A percentile compares a stretch with the other conserved stretches of the same genome.
Evolutionary conservation across 2,329 filamentous ascomycete genomes (phyloP).

Genomic region (Beauveria scarabaeidicola): DNA sequence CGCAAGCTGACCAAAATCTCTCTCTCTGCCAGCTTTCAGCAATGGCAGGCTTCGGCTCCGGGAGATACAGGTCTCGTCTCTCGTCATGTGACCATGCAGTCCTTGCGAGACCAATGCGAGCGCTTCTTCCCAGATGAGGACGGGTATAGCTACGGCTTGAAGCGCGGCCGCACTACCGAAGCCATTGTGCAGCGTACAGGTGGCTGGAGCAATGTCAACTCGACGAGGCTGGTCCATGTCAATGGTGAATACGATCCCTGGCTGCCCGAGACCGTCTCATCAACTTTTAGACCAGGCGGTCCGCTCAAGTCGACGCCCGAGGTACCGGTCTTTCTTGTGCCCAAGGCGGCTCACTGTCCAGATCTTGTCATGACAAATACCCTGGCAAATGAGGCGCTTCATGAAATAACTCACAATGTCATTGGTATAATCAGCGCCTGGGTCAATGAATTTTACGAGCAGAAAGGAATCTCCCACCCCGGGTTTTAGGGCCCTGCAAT

Average conservation of each 20-base stretch:
- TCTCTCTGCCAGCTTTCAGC: constrained; percentile 2
- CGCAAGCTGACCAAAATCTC: neutral
- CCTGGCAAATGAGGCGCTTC: constrained; percentile 47
- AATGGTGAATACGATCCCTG: constrained; percentile 11
- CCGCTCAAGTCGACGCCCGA: constrained; percentile 34
- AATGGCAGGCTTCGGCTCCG: constrained; percentile 2
- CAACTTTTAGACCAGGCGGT: constrained; percentile 5
- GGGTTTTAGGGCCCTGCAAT: neutral
- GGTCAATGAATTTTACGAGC: constrained; percentile 46
- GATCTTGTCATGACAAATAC: constrained; percentile 56
- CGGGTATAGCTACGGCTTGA: constrained; percentile 25
- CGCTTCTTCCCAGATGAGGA: constrained; percentile 9
- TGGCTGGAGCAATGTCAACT: constrained; percentile 8
- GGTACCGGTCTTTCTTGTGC: constrained; percentile 32
- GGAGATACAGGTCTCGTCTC: constrained; percentile 9
- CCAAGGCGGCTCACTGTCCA: constrained; percentile 46
- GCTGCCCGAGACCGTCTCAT: constrained; percentile 6
- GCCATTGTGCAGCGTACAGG: constrained; percentile 20
- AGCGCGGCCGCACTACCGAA: constrained; percentile 28
- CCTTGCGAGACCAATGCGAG: constrained; percentile 8
- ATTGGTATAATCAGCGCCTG: constrained; percentile 52
- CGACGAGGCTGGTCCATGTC: constrained; percentile 10
- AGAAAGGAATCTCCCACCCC: constrained; percentile 7
- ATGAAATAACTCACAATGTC: constrained; percentile 46
- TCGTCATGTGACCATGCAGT: neutral